phyloP scores from a whole-genome alignment of 1,284 basidiomycete species.

The Tausonia pullulans region DNA sequence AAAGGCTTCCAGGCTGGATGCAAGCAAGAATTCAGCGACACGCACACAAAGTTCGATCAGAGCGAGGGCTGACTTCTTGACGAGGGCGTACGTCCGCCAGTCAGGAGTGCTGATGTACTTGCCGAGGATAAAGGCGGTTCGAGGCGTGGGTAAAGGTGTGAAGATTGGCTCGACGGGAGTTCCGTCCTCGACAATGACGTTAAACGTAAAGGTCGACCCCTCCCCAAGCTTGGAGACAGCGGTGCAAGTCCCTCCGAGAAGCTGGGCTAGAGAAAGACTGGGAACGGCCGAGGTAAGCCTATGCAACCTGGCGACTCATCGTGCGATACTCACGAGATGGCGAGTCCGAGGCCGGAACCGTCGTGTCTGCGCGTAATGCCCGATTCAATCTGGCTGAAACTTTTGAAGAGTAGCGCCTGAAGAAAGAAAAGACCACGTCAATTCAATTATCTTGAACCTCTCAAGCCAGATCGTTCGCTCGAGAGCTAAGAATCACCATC shows the following conservation, averaged over 20 bases:
- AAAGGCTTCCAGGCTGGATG: background rate
- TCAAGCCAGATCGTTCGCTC: too few species aligned
- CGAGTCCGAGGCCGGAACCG: conserved; percentile 28
- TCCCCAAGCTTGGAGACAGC: conserved; percentile 28
- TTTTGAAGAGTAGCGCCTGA: conserved; percentile 25
- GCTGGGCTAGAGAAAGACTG: conserved; percentile 24
- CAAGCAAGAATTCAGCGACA: background rate
- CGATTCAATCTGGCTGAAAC: conserved; percentile 32
- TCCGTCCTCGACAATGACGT: conserved; percentile 19
- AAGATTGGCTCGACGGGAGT: background rate
- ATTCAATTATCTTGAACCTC: too few species aligned
- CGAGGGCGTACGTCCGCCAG: background rate
- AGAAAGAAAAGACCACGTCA: background rate
- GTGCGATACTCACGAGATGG: conserved; percentile 23
- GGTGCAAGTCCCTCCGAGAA: conserved; percentile 30
- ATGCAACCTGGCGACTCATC: too few species aligned
- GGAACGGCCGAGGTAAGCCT: too few species aligned
- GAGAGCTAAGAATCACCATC: conserved; percentile 2
- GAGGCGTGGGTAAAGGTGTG: background rate
- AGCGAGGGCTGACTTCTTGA: background rate
- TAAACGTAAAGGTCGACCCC: conserved; percentile 31
- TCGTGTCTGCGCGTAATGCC: conserved; percentile 31
- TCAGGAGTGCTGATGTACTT: too few species aligned
- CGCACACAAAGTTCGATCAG: too few species aligned
- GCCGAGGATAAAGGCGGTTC: background rate